Evolutionary conservation across 352 stramenopile species (phyloP).

Genomic region (Globisporangium parvum): DNA sequence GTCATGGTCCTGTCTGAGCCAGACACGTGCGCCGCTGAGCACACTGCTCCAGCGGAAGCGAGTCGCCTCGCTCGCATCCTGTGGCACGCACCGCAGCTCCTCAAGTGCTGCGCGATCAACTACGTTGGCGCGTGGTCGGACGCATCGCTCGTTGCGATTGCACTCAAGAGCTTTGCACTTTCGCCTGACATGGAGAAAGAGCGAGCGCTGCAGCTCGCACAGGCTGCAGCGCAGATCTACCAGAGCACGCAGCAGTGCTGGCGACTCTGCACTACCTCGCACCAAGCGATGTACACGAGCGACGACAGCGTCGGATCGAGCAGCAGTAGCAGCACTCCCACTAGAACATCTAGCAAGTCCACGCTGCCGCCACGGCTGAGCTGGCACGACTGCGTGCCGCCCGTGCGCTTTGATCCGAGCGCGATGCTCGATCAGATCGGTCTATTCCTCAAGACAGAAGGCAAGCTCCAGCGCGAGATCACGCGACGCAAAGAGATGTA

Average conservation of each 20-base stretch:
- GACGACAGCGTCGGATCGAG: not conserved
- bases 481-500: conserved; percentile 28
- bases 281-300: not conserved
- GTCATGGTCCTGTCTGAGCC: conserved; percentile 33
- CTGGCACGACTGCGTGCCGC: conserved; percentile 5
- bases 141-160: conserved; percentile 31
- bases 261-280: not conserved
- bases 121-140: conserved; percentile 39
- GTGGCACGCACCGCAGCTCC: conserved; percentile 34
- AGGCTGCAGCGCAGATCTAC: conserved; percentile 39
- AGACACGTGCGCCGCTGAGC: not conserved
- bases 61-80: conserved; percentile 17
- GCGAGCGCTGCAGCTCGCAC: conserved; percentile 24
- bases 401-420: conserved; percentile 26
- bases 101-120: conserved; percentile 33
- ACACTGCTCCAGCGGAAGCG: not conserved
- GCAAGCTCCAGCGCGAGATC: conserved; percentile 24
- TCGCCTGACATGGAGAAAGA: conserved; percentile 21
- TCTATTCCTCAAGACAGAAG: conserved; percentile 30
- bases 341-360: not conserved
- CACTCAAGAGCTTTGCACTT: conserved; percentile 30
- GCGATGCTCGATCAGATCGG: conserved; percentile 56
- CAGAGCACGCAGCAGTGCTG: conserved; percentile 16
- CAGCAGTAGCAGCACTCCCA: not conserved
- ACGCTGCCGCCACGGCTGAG: not conserved